Conservation (phyloP, 2,329 filamentous ascomycete species). For the Fusarium tjaetaba region DNA sequence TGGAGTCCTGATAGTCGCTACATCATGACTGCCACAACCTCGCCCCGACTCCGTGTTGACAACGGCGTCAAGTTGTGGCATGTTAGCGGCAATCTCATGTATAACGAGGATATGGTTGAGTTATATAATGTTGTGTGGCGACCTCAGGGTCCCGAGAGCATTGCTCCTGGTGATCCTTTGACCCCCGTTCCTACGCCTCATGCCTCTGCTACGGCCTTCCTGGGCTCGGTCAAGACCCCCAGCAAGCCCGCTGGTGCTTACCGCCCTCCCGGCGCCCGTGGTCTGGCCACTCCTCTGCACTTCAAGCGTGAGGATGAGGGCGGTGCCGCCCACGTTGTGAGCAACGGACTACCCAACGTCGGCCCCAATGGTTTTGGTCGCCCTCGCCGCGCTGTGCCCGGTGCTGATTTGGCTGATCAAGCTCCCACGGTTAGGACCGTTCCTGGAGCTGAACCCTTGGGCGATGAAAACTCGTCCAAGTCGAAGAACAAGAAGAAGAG, state of each 20-base stretch:
- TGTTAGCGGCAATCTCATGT: conserved; percentile 87
- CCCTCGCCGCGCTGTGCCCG: conserved; percentile 82
- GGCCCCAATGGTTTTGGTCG: conserved; percentile 83
- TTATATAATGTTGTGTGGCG: conserved; percentile 92
- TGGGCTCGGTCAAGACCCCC: conserved; percentile 89
- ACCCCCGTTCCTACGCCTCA: conserved; percentile 80
- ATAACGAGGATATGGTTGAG: conserved; percentile 94
- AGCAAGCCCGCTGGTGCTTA: conserved; percentile 98
- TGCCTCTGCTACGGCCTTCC: conserved; percentile 81
- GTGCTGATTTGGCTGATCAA: conserved; percentile 78
- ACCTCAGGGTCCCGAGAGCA: conserved; percentile 71
- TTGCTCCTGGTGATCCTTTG: conserved; percentile 75
- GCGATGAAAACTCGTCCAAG: conserved; percentile 76
- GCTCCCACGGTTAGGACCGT: conserved; percentile 75
- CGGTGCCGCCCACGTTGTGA: conserved; percentile 83
- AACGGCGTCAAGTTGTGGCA: conserved; percentile 98
- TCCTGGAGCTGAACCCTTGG: conserved; percentile 69
- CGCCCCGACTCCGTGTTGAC: conserved; percentile 92
- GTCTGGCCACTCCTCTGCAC: conserved; percentile 85
- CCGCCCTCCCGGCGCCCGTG: conserved; percentile 91
- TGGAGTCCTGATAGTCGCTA: conserved; percentile 97
- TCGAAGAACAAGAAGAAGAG: conserved; percentile 99
- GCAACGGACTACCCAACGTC: conserved; percentile 79
- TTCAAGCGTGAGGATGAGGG: conserved; percentile 99
- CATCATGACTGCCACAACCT: conserved; percentile 97